A percentile compares a stretch with the other conserved stretches of the same genome.
Conservation (phyloP, 2,329 filamentous ascomycete species). For the Cladophialophora bantiana region DNA sequence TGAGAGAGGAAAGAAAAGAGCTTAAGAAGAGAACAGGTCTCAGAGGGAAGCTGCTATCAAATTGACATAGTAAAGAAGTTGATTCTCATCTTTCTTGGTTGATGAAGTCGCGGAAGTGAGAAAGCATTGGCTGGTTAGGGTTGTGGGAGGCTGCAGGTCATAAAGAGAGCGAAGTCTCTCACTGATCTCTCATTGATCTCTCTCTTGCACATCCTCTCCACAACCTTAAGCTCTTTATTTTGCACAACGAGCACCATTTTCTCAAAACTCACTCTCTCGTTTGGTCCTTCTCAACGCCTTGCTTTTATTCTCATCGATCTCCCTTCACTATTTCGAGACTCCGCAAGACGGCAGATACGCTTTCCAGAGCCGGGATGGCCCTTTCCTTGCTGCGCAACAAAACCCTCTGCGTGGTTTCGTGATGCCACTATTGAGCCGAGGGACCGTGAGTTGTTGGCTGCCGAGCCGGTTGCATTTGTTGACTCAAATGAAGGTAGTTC, state of each 20-base stretch:
- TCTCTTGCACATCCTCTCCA: no score
- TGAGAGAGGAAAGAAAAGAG: neutral
- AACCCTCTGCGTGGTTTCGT: constrained; percentile 14
- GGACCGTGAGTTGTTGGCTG: constrained; percentile 6
- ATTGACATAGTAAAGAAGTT: no score
- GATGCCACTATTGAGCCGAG: constrained; percentile 14
- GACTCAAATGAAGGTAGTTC: constrained; percentile 12
- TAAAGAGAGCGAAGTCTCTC: no score
- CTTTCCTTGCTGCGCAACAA: constrained; percentile 1
- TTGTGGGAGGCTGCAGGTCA: no score
- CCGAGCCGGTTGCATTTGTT: constrained; percentile 7
- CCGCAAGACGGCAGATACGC: neutral
- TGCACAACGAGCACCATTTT: neutral
- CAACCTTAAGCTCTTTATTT: neutral
- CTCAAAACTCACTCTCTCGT: neutral
- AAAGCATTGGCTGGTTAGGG: no score
- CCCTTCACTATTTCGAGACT: neutral
- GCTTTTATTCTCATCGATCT: neutral
- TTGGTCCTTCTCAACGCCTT: neutral
- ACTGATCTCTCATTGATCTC: no score
- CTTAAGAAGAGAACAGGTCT: no score
- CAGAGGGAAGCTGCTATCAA: no score
- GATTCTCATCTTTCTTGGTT: no score
- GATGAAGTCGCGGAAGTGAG: no score
- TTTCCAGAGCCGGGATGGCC: neutral